Percentiles rank a stretch among this genome's conserved stretches.
phyloP scores from a whole-genome alignment of 2,329 filamentous ascomycete species.

The Tolypocladium inflatum region DNA sequence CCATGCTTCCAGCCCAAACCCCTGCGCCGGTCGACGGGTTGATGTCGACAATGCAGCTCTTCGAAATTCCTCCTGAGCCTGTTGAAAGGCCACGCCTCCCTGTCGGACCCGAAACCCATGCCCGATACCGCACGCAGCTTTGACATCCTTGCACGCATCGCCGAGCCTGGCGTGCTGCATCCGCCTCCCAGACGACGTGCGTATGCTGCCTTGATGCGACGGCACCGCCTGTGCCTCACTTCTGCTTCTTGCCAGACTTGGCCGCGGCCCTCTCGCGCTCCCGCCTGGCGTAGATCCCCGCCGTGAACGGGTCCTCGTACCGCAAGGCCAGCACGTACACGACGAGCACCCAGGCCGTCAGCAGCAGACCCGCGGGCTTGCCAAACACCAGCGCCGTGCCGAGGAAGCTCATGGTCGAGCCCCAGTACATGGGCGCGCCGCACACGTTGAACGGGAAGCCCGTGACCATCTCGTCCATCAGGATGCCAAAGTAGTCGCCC shows the following conservation, averaged over 20 bases:
- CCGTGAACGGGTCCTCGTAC: conserved; percentile 93
- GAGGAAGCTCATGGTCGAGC: conserved; percentile 84
- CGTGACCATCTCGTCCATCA: conserved; percentile 92
- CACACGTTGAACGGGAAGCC: conserved; percentile 94
- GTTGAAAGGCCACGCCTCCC: conserved; percentile 8
- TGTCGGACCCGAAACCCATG: not conserved
- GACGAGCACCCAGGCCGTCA: conserved; percentile 65
- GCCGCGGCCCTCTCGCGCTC: conserved; percentile 46
- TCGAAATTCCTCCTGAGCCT: conserved; percentile 3
- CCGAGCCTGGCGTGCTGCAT: not conserved
- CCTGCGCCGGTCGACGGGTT: conserved; percentile 1
- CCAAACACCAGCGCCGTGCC: conserved; percentile 77
- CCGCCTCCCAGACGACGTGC: not conserved
- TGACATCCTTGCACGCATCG: not conserved
- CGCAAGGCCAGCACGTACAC: conserved; percentile 73
- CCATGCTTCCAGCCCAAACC: not conserved
- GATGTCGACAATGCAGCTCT: conserved; percentile 1
- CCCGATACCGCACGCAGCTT: not conserved
- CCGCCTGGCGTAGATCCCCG: conserved; percentile 83
- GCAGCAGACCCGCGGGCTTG: conserved; percentile 73
- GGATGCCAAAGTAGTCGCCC: conserved; percentile 96
- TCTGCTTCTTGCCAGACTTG: conserved; percentile 41
- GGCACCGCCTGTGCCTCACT: conserved; percentile 20
- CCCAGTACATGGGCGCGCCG: conserved; percentile 92
- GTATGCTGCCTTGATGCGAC: not conserved